Evolutionary conservation across 495 filamentous ascomycete species (phyloP), one percentile per base, ranked within the genome.

Genomic region (Parmelia sp.): DNA sequence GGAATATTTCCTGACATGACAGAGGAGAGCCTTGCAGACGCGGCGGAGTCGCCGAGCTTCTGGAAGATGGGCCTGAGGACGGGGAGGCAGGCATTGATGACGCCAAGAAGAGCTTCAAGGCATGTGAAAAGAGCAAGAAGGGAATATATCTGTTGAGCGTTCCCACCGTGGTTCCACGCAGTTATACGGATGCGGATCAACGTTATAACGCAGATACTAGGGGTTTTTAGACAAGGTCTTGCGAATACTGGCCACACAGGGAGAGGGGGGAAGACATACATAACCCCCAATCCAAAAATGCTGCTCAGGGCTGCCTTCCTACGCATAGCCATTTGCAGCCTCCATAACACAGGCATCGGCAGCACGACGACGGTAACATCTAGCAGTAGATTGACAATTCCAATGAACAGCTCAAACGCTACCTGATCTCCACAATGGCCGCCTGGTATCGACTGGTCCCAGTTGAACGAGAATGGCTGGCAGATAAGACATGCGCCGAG

Each of bases 261-360:
- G 8, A 36, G 9, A 14, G 25, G 15, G 19, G 11, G 35, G 21
- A n/a, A 7, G n/a, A 27, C 68, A 31, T 47, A 70, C 68, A 68
- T 37, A 23, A 69, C 35, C 33, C 68, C 68, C 40, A 70, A 44
- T 4, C 66, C 62, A 60, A 70, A 70, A 29, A 68, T 68, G 21
- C 21, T 35, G 51, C 62, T 70, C 58, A 76, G 55, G 4, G 49
- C 63, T 3, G 70, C 19, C 45, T 75, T 76, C 64, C 73, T 77
- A 57, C 68, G 70, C 57, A 66, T 44, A 64, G 74, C 73, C 70
- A 75, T 69, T 66, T 75, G 74, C 67, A 74, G 68, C 51, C 71
- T 62, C 78, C 76, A 75, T 21, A 79, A 69, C 49, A 78, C 70
- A n/a, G 75, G 80, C 71, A 83, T 72, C 17, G 76, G 80, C 63